Percentiles rank a stretch among this genome's conserved stretches.
Conservation (phyloP, 768 basidiomycete species). For the Boletus rufocinnamomeus region DNA sequence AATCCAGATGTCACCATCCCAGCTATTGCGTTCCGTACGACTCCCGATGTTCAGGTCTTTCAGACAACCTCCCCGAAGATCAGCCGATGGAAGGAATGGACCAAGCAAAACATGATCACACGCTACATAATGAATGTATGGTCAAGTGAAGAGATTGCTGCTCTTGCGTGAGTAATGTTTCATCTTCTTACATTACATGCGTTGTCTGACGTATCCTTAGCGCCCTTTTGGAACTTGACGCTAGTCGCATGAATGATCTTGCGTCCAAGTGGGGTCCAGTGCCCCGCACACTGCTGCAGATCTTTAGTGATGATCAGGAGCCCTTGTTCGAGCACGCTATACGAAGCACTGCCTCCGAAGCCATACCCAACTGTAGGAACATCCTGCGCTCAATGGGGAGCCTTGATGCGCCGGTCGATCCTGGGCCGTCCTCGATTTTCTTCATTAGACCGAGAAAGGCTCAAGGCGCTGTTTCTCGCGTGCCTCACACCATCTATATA, state of each 20-base stretch:
- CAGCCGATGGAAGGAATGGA: conserved; percentile 9
- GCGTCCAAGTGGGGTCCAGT: not conserved
- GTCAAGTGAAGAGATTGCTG: conserved; percentile 1
- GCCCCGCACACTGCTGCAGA: conserved; percentile 1
- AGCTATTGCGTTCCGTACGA: not conserved
- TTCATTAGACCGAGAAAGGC: not conserved
- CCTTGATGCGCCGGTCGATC: not conserved
- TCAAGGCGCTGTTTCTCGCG: not conserved
- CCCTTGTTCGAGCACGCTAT: not conserved
- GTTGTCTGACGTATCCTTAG: not conserved
- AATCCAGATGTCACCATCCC: not conserved
- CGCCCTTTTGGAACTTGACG: not conserved
- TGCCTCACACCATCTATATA: not conserved
- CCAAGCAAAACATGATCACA: not conserved
- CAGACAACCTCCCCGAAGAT: conserved; percentile 5
- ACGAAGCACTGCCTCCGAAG: not conserved
- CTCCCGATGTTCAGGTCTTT: conserved; percentile 1
- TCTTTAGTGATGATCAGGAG: not conserved
- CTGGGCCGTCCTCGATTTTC: conserved; percentile 2
- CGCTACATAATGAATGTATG: conserved; percentile 9
- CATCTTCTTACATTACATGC: not conserved
- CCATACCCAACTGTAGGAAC: not conserved
- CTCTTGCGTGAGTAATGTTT: conserved; percentile 4
- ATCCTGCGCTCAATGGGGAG: conserved; percentile 1
- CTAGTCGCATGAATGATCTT: conserved; percentile 1